Base-by-base conservation (phyloP, 345 rosid genomes). In the Crucihimalaya himalaica region DNA sequence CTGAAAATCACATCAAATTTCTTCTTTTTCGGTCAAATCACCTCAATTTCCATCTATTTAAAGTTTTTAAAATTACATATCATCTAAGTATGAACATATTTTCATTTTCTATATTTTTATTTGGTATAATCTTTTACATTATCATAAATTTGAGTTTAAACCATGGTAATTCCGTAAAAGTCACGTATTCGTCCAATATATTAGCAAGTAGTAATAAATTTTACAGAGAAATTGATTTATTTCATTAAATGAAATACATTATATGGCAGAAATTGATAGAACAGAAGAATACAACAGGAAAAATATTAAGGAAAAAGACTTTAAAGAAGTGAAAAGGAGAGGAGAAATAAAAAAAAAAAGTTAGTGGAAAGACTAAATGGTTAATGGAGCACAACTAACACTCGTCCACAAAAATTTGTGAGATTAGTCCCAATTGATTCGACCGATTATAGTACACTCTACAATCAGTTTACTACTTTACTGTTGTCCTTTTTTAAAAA, bases 381-480 rank as follows among this genome's bases (percentile, higher is more conserved):
- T 50, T 50, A 58, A 48, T 74, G 78, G 73, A 42, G 31, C 68
- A 67, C 61, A 59, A 42, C 52, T 57, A 58, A 74, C 55, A 67
- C 63, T 67, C 68, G 35, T 66, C 73, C 68, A 74, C 78, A 39
- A 4, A 73, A 55, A 31, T 5, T 45, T 51, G 23, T 40, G 73
- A 75, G 68, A 60, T 39, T 4, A 43, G 63, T 75, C 74, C 74
- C 20, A 61, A 43, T 69, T 76, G 79, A 76, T 76, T 68, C 79
- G 70, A 76, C 79, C 51, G 59, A 69, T 62, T 75, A 61, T 75
- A 75, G 69, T 68, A 74, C 78, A 52, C 63, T 68, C 55, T 39
- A 61, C 63, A 5, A 42, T 60, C 46, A 25, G 0, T 29, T 52
- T 23, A 12, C 39, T 56, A 42, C 56, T 68, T 75, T 53, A 23